Evolutionary conservation across 148 eudicot species (phyloP).

Genomic region (Amaranthus palmeri): DNA sequence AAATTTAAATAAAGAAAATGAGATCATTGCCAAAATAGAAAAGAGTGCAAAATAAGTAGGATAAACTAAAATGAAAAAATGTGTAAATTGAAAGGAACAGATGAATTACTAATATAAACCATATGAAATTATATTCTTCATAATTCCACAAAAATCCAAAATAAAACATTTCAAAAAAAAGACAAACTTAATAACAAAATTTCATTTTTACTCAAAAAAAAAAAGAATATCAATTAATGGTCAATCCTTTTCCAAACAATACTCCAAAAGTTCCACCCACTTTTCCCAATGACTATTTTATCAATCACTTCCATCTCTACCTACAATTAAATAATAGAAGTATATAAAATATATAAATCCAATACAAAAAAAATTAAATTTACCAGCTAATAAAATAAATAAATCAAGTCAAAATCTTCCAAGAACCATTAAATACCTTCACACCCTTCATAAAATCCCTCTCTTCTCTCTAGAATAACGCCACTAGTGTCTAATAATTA

Average conservation of each 20-base stretch:
- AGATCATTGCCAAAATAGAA: too few relatives aligned
- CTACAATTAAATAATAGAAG: too few relatives aligned
- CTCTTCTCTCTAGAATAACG: too few relatives aligned
- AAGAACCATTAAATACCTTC: slow-evolving; percentile 11
- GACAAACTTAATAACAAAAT: background rate
- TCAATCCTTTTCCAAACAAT: slow-evolving; percentile 4
- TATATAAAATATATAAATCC: too few relatives aligned
- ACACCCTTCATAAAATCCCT: background rate
- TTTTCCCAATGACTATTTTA: background rate
- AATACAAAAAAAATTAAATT: background rate
- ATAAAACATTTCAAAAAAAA: background rate
- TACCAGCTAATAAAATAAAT: background rate
- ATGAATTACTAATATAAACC: background rate
- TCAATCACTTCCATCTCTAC: too few relatives aligned
- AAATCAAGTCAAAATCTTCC: slow-evolving; percentile 16
- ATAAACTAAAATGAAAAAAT: too few relatives aligned
- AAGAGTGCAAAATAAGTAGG: too few relatives aligned
- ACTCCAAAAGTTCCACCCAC: slow-evolving; percentile 2
- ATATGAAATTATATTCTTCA: background rate
- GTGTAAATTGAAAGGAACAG: too few relatives aligned
- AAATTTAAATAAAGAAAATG: too few relatives aligned
- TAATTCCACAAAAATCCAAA: background rate
- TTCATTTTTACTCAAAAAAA: background rate
- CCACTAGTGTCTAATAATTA: too few relatives aligned
- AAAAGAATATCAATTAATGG: background rate